Percentiles rank a stretch among this genome's conserved stretches.
Evolutionary conservation across 371 early-diverging fungal genomes (phyloP).

Genomic region (Mortierella sp.): DNA sequence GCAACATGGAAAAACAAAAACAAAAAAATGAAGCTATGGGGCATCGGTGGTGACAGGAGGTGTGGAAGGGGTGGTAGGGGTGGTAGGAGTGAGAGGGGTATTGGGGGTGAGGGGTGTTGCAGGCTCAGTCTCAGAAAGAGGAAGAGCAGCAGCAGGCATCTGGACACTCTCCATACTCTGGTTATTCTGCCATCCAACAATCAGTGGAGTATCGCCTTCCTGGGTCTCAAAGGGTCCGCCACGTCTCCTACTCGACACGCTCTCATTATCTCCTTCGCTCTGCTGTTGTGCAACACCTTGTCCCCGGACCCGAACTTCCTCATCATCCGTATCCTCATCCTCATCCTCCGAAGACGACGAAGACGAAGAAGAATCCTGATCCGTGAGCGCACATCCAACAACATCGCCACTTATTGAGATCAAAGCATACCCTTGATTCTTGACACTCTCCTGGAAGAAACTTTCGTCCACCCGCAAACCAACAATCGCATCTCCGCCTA

Average conservation of each 20-base stretch:
- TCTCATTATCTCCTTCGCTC: background rate
- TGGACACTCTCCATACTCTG: slow-evolving; percentile 39
- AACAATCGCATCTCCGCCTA: slow-evolving; percentile 81
- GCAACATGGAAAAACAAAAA: background rate
- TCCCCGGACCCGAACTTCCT: background rate
- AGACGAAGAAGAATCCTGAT: slow-evolving; percentile 11
- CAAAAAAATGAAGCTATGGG: background rate
- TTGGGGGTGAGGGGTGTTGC: background rate
- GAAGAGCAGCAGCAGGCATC: slow-evolving; percentile 12
- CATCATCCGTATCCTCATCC: background rate
- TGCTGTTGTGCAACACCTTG: background rate
- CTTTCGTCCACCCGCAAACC: slow-evolving; percentile 73
- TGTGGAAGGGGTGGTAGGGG: background rate
- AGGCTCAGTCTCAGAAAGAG: slow-evolving; percentile 10
- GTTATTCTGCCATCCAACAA: slow-evolving; percentile 31
- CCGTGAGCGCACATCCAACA: slow-evolving; percentile 50
- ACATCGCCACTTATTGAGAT: slow-evolving; percentile 72
- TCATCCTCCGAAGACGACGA: slow-evolving; percentile 5
- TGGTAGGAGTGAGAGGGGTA: background rate
- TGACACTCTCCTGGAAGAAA: slow-evolving; percentile 70
- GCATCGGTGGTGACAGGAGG: background rate
- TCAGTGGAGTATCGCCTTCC: slow-evolving; percentile 20
- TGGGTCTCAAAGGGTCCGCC: background rate
- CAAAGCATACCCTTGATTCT: slow-evolving; percentile 78
- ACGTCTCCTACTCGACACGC: background rate